These are phyloP conservation scores for Hydnum rufescens DNA, from an alignment of 768 basidiomycete species.

Conservation along the genomic window DNA sequence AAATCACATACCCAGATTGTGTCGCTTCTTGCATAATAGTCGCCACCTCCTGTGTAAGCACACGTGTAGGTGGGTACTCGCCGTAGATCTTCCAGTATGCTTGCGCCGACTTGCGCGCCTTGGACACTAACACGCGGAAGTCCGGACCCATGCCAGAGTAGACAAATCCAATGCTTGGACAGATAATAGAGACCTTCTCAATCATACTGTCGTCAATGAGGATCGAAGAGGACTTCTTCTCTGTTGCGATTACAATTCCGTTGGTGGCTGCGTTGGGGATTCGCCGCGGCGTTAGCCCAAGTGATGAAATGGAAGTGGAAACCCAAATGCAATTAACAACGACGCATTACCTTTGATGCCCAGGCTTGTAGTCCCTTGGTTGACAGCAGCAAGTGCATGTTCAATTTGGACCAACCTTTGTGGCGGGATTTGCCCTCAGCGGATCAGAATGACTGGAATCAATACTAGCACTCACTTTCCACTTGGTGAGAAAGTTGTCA, in stretches of 20 bases:
- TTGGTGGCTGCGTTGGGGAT: slow-evolving; percentile 57
- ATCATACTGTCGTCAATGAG: slow-evolving; percentile 96
- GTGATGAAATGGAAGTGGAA: background rate
- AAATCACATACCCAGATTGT: slow-evolving; percentile 84
- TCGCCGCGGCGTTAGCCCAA: background rate
- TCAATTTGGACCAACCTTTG: slow-evolving; percentile 87
- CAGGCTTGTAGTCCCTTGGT: slow-evolving; percentile 87
- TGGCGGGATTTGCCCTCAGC: too few relatives aligned
- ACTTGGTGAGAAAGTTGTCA: slow-evolving; percentile 98
- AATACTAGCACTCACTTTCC: slow-evolving; percentile 32
- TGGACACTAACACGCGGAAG: slow-evolving; percentile 82
- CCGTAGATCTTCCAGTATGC: slow-evolving; percentile 99
- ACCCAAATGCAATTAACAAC: background rate
- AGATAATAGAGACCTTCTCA: slow-evolving; percentile 92
- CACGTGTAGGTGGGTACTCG: slow-evolving; percentile 92
- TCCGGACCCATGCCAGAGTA: slow-evolving; percentile 99
- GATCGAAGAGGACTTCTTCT: slow-evolving; percentile 97
- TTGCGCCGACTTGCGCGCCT: slow-evolving; percentile 93
- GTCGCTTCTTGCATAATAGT: slow-evolving; percentile 98
- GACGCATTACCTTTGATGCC: slow-evolving; percentile 75
- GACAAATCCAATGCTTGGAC: slow-evolving; percentile 97
- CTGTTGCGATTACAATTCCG: slow-evolving; percentile 97
- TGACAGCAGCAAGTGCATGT: slow-evolving; percentile 92
- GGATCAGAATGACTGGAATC: background rate
- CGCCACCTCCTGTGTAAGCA: slow-evolving; percentile 92